Evolutionary conservation across 257 asterid genomes (phyloP), one percentile per base, ranked within the genome.

Genomic region (Paulownia fortunei): DNA sequence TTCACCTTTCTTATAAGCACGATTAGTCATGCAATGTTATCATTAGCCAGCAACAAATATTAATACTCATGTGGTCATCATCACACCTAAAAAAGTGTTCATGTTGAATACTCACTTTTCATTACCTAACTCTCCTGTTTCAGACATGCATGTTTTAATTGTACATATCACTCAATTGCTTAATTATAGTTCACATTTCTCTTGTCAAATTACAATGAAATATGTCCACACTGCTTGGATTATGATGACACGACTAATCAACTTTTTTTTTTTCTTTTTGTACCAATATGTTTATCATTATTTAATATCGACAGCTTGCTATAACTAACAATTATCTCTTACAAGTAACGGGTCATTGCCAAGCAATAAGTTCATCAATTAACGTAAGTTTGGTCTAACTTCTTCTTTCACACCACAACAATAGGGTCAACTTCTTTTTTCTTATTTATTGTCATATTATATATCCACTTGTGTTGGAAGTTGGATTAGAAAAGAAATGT

Each of bases 361-460:
- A 54, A 10, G 2, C 65, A 19, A 3, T 26, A 58, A 13, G 26
- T 62, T 47, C 24, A 3, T 58, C 44, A 34, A 55, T 24, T 41
- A 42, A 74, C 44, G 51, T 30, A 42, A 73, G 41, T 39, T 73
- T 74, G 61, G 44, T 74, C 60, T 74, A 44, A 74, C 78, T 41
- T 44, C 13, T 23, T 8, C 27, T 42, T 58, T 61, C 46, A 42
- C 59, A 73, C 69, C 24, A 72, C 27, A 63, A 37, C 41, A 15
- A 34, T 37, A 11, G 26, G 4, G 1, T 19, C 11, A 18, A 18
- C 32, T 3, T 5, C 15, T 39, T 36, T 65, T 18, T 3, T 19
- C 6, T 16, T 5, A 4, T 51, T 16, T 30, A 30, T 30, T 30
- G 36, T 30, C 4, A 4, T 15, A 55, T 21, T 18, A 1, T 2